Evolutionary conservation across 1,139 yeast genomes (phyloP), one percentile per base, ranked within the genome.

Genomic region (Nakaseomyces bracarensis): DNA sequence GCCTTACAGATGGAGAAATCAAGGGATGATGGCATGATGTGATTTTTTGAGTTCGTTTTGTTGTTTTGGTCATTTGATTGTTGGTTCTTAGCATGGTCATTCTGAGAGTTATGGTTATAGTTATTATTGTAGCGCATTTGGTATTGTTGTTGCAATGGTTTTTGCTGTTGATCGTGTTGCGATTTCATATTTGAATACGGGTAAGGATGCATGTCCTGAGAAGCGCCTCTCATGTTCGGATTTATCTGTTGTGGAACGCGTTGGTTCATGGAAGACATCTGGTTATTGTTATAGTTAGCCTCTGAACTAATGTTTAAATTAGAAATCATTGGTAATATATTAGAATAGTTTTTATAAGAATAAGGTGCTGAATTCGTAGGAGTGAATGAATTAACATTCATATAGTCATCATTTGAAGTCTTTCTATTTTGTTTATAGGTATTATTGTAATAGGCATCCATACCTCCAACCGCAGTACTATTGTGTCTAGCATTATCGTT

Each of bases 101-200:
- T 23, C 11, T 36, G 28, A 11, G 21, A 23, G 1, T 9, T 10
- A 9, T 36, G 19, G n/a, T 25, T 23, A n/a, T 15, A 26, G 13
- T 23, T 22, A 15, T 36, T 22, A 22, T 36, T 36, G 30, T 16
- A 36, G 18, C 36, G 36, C 7, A 21, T 13, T 13, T 33, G 25
- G n/a, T 33, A 25, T 36, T 36, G 29, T 3, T 44, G 26, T 27
- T 30, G 41, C 34, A 43, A 46, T n/a, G 38, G 42, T 18, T 46
- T 26, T 25, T 43, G 43, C 29, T 36, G 43, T 8, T 33, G 22
- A 3, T 36, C 18, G 6, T 43, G 22, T 27, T 30, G 41, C 34
- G 44, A 46, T 46, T 33, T 33, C 18, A 21, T n/a, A 18, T 20
- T 21, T 6, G 13, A 11, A n/a, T 33, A 33, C 3, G 36, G 36